Evolutionary conservation across 225 moss, liverwort and hornwort species (phyloP), one percentile per base, ranked within the genome.

Genomic region (Sphagnum contortum): DNA sequence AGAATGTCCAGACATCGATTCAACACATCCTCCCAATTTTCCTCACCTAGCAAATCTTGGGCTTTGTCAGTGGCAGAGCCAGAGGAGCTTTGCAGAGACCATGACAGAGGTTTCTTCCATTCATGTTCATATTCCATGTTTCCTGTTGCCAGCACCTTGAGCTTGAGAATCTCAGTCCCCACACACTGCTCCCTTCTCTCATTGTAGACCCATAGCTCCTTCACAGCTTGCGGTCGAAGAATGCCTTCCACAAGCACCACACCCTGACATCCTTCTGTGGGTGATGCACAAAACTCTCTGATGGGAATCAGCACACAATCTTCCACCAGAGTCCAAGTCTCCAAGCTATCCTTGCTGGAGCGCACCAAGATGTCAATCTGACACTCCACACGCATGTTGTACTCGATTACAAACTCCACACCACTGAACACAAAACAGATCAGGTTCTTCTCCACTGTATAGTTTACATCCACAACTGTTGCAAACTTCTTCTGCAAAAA

Each of bases 181-280:
- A 85, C 79, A 63, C 80, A 84, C 48, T 88, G 88, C 57, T 85
- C 79, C 74, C 71, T 76, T 57, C 88, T 63, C 48, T 82, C 77
- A 59, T 78, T 80, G 57, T 73, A 77, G 1, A 77, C 70, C 75
- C 77, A 77, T 3, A 85, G 82, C 73, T 85, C 79, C 4, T 69
- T 70, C 14, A 91, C 85, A 57, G 88, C 85, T 3, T 77, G 78
- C 0, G 83, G 86, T 3, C 90, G 81, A 69, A 91, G 76, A 4
- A 91, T 69, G 5, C 85, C 83, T 62, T 88, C 83, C 7, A 79
- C 79, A 13, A 91, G 85, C 0, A 79, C 71, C 3, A 91, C 90
- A 6, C 90, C 87, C 57, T 82, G 90, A 44, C 85, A 88, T 0
- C 88, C 90, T n/a, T 85, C 83, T 1, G 80, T 88, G 0, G 90